Evolutionary conservation across 441 rosid genomes (phyloP), one percentile per base, ranked within the genome.

Genomic region (Cnidoscolus chayamansa): DNA sequence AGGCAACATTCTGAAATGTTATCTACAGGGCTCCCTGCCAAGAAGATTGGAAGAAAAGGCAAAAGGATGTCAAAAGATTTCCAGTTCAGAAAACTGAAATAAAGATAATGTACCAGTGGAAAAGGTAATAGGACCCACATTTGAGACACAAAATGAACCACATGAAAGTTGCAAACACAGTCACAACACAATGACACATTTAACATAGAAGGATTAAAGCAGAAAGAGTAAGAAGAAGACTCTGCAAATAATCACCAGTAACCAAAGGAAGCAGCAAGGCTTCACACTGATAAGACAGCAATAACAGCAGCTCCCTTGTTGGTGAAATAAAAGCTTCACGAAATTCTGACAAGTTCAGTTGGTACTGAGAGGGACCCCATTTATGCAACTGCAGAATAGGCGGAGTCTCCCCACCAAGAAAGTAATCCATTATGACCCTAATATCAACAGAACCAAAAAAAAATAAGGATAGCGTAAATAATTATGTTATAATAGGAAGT

Each of bases 301-400:
- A 59, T 66, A 87, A 77, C 63, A 93, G 65, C 68, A 82, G 84
- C 74, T 89, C 87, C 82, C 90, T 90, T 64, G 94, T 82, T 1
- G 99, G 99, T 75, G 98, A 95, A 54, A 95, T 85, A 80, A 88
- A 93, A 76, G 90, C 98, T 77, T 93, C 95, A 4, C 88, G 92
- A 81, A 84, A 96, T 72, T 96, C 98, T 25, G 97, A 87, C 56
- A 88, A 81, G 65, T 91, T 78, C 61, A 84, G 78, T 72, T 79
- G 85, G 80, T 81, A 71, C 70, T 65, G 81, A 55, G 91, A 84
- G 65, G 91, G 88, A 32, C 63, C 83, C 97, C 99, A 95, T 85
- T 86, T 89, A 66, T 78, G 92, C 86, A 96, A 73, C 84, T 88
- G 98, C 82, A 93, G 81, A 74, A 90, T 65, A 9, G 88, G 75